Evolutionary conservation across 1,139 yeast species (phyloP), one percentile per base, ranked within the genome.

Genomic region (Lodderomyces orthopsilosis): DNA sequence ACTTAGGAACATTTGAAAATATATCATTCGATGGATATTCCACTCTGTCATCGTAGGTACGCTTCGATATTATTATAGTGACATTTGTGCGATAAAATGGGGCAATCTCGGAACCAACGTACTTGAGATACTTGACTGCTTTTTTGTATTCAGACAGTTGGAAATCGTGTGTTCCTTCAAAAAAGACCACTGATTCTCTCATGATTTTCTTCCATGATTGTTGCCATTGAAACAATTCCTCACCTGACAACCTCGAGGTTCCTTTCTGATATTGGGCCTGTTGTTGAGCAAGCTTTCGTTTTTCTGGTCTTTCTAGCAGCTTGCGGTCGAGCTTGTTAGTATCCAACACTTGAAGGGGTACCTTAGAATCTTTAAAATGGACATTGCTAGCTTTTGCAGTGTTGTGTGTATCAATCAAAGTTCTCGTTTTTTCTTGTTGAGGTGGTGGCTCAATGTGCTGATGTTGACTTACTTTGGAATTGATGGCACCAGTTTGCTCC

Each of bases 31-130:
- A 65, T 14, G 70, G 63, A 48, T 72, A 72, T 2, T 51, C 50
- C 19, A 44, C 43, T 9, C 45, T 43, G 5, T 58, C 47, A 40
- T 54, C 58, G 42, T 56, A 65, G 13, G 55, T 49, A 42, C 78
- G 71, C 51, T 84, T 76, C n/a, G 95, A 82, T 22, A 91, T 77
- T 30, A 91, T 89, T 46, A 89, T 88, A 17, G 95, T 87, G 22
- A 90, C 95, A 40, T 77, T 77, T 46, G 77, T 78, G 56, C 86
- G 90, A 57, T 85, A 91, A 58, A 90, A 90, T 1, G 83, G 81
- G 33, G 84, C 83, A 30, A 89, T 75, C 24, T 71, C 71, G 39
- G 89, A 84, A 1, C 89, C 91, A 28, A 83, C 72, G 36, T 70
- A 71, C 50, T 70, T 75, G 51, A 85, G 67, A 30, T 82, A 73